These are phyloP conservation scores for Pistacia integerrima DNA, from an alignment of 345 rosid species.

Conservation along the genomic window DNA sequence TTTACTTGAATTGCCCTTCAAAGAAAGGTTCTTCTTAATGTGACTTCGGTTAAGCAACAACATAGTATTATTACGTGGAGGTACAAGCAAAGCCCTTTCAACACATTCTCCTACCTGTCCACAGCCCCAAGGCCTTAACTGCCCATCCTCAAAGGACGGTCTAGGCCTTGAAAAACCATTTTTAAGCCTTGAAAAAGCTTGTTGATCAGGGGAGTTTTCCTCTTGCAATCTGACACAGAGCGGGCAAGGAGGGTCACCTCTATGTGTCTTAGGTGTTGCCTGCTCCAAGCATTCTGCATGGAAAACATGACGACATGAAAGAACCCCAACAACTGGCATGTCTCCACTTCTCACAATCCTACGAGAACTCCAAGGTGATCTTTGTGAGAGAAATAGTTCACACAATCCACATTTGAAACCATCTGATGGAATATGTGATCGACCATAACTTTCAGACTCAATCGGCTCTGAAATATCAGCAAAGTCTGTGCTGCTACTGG, in stretches of 20 bases:
- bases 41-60: conserved; percentile 50
- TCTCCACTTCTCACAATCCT: conserved; percentile 52
- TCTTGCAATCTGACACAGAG: conserved; percentile 41
- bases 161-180: conserved; percentile 44
- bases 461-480: conserved; percentile 45
- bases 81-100: conserved; percentile 54
- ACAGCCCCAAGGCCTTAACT: conserved; percentile 70
- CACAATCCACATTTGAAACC: conserved; percentile 54
- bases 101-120: conserved; percentile 60
- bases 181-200: conserved; percentile 31
- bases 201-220: conserved; percentile 34
- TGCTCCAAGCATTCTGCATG: conserved; percentile 66
- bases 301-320: conserved; percentile 55
- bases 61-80: conserved; percentile 50
- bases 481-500: conserved; percentile 44
- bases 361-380: conserved; percentile 57
- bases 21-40: conserved; percentile 48
- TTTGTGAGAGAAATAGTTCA: conserved; percentile 50
- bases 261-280: conserved; percentile 41
- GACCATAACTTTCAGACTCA: conserved; percentile 35
- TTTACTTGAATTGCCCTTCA: conserved; percentile 52
- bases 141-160: conserved; percentile 52
- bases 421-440: conserved; percentile 23
- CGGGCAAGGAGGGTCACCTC: conserved; percentile 61
- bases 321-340: conserved; percentile 57